These are phyloP conservation scores for Pichia sp. DNA, from an alignment of 1,139 yeast species.

Conservation along the genomic window DNA sequence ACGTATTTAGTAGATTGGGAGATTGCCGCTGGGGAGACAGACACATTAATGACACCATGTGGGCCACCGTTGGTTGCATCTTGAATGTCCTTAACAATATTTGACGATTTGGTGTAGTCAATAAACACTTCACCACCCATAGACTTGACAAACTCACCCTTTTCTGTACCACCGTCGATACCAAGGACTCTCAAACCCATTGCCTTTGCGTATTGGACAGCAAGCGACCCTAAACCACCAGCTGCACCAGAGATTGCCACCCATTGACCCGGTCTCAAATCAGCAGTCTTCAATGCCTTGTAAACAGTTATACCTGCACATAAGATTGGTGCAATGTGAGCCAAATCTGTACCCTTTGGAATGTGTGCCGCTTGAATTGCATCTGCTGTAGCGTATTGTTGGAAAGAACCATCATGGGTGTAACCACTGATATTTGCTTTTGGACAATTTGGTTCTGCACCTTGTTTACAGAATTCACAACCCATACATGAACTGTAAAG, in stretches of 20 bases:
- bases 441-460: slow-evolving; percentile 62
- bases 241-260: slow-evolving; percentile 74
- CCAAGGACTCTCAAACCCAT: slow-evolving; percentile 70
- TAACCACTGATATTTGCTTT: slow-evolving; percentile 67
- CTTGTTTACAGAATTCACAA: slow-evolving; percentile 61
- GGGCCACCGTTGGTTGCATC: slow-evolving; percentile 65
- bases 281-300: slow-evolving; percentile 70
- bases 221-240: slow-evolving; percentile 74
- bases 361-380: slow-evolving; percentile 70
- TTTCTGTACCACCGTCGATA: slow-evolving; percentile 70
- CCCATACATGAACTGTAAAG: slow-evolving; percentile 63
- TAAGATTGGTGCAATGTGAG: slow-evolving; percentile 61
- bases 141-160: slow-evolving; percentile 46
- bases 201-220: slow-evolving; percentile 67
- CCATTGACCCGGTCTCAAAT: slow-evolving; percentile 58
- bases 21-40: slow-evolving; percentile 63
- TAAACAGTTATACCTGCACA: slow-evolving; percentile 81
- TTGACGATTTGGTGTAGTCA: slow-evolving; percentile 55
- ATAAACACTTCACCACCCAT: slow-evolving; percentile 64
- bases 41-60: slow-evolving; percentile 68
- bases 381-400: slow-evolving; percentile 74
- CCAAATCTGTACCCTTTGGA: slow-evolving; percentile 60
- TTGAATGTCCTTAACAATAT: slow-evolving; percentile 47
- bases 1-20: slow-evolving; percentile 57
- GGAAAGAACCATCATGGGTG: slow-evolving; percentile 78